These are phyloP conservation scores for Dalbergia oliveri DNA, from an alignment of 306 rosid species.

Conservation along the genomic window DNA sequence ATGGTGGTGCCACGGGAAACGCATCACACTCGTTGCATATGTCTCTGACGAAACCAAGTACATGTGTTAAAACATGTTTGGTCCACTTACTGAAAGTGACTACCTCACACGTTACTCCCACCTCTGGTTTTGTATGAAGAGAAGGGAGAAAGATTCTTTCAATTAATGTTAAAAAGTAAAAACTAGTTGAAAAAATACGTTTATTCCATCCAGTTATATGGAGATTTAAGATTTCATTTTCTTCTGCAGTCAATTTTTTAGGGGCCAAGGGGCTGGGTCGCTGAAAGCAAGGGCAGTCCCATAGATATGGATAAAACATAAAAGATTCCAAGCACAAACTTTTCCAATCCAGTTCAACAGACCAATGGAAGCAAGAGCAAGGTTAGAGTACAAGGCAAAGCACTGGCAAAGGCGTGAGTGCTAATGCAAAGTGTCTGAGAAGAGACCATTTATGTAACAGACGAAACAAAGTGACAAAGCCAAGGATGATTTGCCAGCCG, in stretches of 20 bases:
- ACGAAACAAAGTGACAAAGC: constrained; percentile 61
- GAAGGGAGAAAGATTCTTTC: too few species aligned
- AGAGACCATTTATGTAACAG: constrained; percentile 28
- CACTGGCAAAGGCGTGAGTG: constrained; percentile 37
- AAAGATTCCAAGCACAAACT: constrained; percentile 36
- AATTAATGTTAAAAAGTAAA: too few species aligned
- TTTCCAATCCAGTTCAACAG: constrained; percentile 17
- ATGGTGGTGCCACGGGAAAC: neutral
- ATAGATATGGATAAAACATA: neutral
- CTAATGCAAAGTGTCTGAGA: constrained; percentile 27
- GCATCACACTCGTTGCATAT: neutral
- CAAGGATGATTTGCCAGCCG: constrained; percentile 95
- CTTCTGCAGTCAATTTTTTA: neutral
- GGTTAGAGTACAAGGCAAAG: constrained; percentile 25
- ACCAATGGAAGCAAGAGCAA: constrained; percentile 30
- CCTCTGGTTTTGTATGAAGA: too few species aligned
- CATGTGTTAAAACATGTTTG: neutral
- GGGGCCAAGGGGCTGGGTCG: neutral
- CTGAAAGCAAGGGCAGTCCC: neutral
- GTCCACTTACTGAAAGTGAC: too few species aligned
- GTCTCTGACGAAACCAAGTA: neutral
- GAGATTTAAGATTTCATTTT: too few species aligned
- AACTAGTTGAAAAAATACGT: neutral
- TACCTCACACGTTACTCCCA: too few species aligned
- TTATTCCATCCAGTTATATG: neutral